These are phyloP conservation scores for Carex arenaria DNA, from an alignment of 202 grass and related monocot genomes.

Conservation along the genomic window DNA sequence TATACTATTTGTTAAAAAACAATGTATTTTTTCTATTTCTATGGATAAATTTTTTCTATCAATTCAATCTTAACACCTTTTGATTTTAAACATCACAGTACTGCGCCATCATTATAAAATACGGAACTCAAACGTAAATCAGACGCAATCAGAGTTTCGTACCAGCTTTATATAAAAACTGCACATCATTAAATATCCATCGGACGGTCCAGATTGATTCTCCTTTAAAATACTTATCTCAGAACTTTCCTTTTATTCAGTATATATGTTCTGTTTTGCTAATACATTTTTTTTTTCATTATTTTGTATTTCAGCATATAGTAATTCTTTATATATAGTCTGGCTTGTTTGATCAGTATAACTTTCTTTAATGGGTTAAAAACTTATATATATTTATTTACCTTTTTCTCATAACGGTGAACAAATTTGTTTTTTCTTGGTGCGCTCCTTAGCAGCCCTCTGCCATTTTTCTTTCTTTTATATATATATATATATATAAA, in stretches of 20 bases:
- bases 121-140: background rate
- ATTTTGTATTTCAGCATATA: background rate
- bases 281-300: no score
- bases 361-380: background rate
- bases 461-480: background rate
- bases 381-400: background rate
- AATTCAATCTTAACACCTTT: no score
- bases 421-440: conserved; percentile 1
- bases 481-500: background rate
- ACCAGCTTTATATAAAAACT: background rate
- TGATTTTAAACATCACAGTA: background rate
- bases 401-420: background rate
- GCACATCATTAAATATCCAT: background rate
- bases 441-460: background rate
- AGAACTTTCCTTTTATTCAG: background rate
- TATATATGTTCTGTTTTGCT: background rate
- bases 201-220: background rate
- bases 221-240: background rate
- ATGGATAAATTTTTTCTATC: no score
- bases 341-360: background rate
- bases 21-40: no score
- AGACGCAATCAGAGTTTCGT: conserved; percentile 5
- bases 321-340: background rate
- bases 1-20: no score
- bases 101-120: background rate